These are phyloP conservation scores for Umbelopsis sp. DNA, from an alignment of 371 early-diverging fungal genomes.

Conservation along the genomic window DNA sequence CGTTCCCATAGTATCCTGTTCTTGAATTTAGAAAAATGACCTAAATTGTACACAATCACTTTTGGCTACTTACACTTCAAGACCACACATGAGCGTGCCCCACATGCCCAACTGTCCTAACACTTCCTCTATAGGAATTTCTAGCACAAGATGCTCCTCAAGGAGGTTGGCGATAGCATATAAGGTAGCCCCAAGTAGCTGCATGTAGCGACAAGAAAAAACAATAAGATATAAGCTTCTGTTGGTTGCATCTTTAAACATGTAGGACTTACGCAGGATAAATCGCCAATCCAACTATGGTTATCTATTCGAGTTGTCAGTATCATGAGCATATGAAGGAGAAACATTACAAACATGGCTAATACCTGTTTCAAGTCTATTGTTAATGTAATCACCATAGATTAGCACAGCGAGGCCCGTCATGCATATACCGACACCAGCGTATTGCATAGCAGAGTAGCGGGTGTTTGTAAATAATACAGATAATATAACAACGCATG, in stretches of 20 bases:
- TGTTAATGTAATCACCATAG: conserved; percentile 33
- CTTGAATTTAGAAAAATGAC: not conserved
- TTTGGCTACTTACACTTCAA: conserved; percentile 37
- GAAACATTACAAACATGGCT: not conserved
- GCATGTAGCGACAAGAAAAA: not conserved
- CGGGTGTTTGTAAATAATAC: conserved; percentile 31
- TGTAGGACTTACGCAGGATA: conserved; percentile 36
- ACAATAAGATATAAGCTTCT: not conserved
- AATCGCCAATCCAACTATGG: conserved; percentile 52
- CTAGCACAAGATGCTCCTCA: conserved; percentile 48
- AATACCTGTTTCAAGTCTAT: conserved; percentile 28
- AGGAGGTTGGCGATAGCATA: conserved; percentile 51
- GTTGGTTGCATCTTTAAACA: not conserved
- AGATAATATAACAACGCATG: conserved; percentile 48
- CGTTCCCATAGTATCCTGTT: not conserved
- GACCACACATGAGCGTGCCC: conserved; percentile 39
- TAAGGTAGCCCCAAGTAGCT: conserved; percentile 46
- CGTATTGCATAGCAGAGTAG: conserved; percentile 34
- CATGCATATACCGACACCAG: conserved; percentile 36
- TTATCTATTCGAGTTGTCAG: conserved; percentile 25
- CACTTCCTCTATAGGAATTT: conserved; percentile 35
- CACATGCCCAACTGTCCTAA: conserved; percentile 37
- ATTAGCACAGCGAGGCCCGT: conserved; percentile 41
- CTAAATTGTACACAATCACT: not conserved
- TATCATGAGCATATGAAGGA: too few species aligned